Conservation (phyloP, 148 eudicot species). For the Nepenthes mirabilis region DNA sequence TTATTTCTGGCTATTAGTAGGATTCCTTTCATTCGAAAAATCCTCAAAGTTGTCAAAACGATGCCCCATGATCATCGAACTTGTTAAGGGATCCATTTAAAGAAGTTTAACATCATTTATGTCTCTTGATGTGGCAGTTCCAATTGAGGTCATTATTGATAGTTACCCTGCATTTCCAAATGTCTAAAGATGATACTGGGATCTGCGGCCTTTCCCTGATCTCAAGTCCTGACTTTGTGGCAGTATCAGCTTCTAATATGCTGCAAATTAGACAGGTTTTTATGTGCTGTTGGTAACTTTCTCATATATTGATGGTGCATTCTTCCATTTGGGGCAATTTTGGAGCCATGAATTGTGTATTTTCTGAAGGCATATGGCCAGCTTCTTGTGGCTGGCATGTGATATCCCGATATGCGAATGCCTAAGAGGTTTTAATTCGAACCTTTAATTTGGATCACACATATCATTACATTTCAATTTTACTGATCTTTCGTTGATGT, state of each 20-base stretch:
- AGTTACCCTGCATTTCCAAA: conserved; percentile 56
- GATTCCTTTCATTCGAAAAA: no score
- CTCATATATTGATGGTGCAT: conserved; percentile 15
- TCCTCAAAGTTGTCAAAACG: no score
- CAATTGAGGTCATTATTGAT: conserved; percentile 41
- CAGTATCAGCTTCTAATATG: conserved; percentile 22
- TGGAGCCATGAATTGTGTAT: conserved; percentile 30
- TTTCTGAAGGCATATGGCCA: conserved; percentile 31
- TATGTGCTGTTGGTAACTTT: conserved; percentile 19
- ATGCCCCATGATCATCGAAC: background rate
- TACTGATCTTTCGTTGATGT: no score
- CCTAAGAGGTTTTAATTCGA: conserved; percentile 20
- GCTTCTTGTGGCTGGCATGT: conserved; percentile 20
- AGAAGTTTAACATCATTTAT: background rate
- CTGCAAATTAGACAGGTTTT: conserved; percentile 18
- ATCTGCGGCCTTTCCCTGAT: conserved; percentile 26
- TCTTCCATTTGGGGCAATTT: conserved; percentile 25
- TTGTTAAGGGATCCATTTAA: background rate
- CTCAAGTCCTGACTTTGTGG: conserved; percentile 17
- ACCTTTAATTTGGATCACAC: conserved; percentile 16
- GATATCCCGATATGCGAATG: conserved; percentile 16
- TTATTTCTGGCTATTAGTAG: no score
- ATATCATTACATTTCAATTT: background rate
- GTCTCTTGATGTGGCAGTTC: background rate
- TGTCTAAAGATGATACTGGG: conserved; percentile 36